Evolutionary conservation across 257 asterid genomes (phyloP).

Genomic region (Solanum paucissectum): DNA sequence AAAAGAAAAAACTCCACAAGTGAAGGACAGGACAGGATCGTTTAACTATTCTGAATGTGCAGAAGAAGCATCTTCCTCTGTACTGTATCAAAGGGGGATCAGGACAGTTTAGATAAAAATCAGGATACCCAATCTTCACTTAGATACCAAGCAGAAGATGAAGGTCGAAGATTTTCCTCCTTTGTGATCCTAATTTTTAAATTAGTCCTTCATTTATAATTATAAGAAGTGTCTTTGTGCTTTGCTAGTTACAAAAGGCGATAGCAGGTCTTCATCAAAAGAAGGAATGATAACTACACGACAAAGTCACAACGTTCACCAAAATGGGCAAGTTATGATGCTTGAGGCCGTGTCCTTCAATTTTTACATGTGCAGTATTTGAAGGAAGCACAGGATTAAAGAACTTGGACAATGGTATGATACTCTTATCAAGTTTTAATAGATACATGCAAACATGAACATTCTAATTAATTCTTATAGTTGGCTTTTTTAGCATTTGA

Average conservation of each 20-base stretch:
- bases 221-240: not conserved
- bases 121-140: conserved; percentile 10
- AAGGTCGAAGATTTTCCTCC: conserved; percentile 14
- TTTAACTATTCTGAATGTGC: not conserved
- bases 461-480: not conserved
- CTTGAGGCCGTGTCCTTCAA: conserved; percentile 13
- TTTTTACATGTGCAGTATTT: conserved; percentile 12
- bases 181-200: not conserved
- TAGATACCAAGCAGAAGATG: conserved; percentile 13
- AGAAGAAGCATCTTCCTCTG: not conserved
- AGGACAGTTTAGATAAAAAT: not conserved
- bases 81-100: not conserved
- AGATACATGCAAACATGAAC: not conserved
- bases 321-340: conserved; percentile 17
- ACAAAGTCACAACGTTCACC: not conserved
- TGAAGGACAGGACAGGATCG: not conserved
- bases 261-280: conserved; percentile 2
- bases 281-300: not conserved
- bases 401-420: not conserved
- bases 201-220: not conserved
- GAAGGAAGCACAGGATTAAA: conserved; percentile 5
- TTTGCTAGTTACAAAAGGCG: not conserved
- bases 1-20: not conserved
- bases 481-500: not conserved
- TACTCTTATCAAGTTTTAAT: not conserved